Conservation (phyloP, 2,329 filamentous ascomycete genomes). For the Elsinoe australis region DNA sequence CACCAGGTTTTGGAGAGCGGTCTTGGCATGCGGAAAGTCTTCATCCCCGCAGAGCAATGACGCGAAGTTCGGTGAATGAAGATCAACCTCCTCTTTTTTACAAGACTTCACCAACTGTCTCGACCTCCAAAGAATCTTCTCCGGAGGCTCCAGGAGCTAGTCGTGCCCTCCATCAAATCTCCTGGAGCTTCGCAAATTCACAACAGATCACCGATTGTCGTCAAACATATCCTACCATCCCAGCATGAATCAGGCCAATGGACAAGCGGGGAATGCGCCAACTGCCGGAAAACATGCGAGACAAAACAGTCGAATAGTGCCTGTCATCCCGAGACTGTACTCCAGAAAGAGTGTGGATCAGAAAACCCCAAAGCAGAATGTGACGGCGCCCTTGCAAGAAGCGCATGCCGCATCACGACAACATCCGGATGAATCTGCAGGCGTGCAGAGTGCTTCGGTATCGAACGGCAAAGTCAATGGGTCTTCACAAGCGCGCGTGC, state of each 20-base stretch:
- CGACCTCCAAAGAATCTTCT: not conserved
- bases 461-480: no score
- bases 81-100: not conserved
- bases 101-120: not conserved
- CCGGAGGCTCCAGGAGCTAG: conserved; percentile 16
- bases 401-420: not conserved
- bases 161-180: not conserved
- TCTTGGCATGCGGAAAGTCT: no score
- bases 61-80: not conserved
- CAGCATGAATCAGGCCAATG: conserved; percentile 12
- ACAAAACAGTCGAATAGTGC: conserved; percentile 14
- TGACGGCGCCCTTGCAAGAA: not conserved
- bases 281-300: conserved; percentile 7
- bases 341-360: conserved; percentile 2
- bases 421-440: no score
- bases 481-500: no score
- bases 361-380: not conserved
- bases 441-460: no score
- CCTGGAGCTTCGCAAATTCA: conserved; percentile 15
- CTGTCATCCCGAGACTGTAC: conserved; percentile 12
- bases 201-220: not conserved
- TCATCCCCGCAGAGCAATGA: no score
- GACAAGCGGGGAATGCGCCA: conserved; percentile 15
- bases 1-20: no score
- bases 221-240: not conserved